Evolutionary conservation across 106 monocot genomes (phyloP).

Genomic region (Allium fistulosum): DNA sequence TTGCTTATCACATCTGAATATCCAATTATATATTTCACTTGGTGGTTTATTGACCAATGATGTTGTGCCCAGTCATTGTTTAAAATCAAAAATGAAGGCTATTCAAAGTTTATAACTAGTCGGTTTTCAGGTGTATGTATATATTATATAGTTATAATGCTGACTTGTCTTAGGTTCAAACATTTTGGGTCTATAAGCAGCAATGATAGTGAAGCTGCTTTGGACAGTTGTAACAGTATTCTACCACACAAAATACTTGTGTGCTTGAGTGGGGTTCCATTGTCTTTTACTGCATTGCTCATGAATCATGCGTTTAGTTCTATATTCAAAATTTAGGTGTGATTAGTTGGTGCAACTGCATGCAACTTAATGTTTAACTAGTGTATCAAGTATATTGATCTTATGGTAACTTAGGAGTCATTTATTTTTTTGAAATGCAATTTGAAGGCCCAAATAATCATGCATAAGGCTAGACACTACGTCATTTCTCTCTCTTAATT

Average conservation of each 20-base stretch:
- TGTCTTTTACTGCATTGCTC: neutral
- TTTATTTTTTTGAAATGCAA: no score
- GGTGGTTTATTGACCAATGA: neutral
- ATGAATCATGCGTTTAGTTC: neutral
- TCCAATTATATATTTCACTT: neutral
- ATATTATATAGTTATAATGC: neutral
- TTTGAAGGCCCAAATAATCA: no score
- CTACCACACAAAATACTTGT: neutral
- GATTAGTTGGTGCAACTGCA: neutral
- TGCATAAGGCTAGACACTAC: no score
- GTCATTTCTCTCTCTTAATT: no score
- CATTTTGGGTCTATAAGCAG: neutral
- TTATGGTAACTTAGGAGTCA: neutral
- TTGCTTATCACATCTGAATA: neutral
- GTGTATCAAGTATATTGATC: neutral
- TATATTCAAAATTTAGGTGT: neutral
- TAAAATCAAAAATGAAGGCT: neutral
- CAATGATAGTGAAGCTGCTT: neutral
- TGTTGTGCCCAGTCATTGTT: neutral
- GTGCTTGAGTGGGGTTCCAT: neutral
- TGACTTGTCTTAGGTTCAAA: neutral
- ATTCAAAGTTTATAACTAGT: neutral
- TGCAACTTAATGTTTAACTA: neutral
- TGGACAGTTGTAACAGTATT: neutral
- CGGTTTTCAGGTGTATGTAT: no score